Evolutionary conservation across 192 early-diverging fungal genomes (phyloP).

Genomic region (Coemansia sp.): DNA sequence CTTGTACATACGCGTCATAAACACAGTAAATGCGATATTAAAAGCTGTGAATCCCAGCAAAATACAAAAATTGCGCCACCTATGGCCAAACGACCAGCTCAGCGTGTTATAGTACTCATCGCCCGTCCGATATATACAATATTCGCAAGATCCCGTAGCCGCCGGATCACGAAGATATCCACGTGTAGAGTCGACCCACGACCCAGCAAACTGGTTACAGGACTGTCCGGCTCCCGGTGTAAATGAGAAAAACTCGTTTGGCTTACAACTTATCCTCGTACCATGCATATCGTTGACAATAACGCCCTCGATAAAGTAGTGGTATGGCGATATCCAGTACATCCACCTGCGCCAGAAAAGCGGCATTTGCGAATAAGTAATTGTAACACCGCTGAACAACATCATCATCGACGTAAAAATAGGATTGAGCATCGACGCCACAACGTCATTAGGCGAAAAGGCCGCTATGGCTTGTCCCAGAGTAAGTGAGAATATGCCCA

Average conservation of each 20-base stretch:
- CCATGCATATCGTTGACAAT: conserved; percentile 61
- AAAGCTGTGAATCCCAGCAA: conserved; percentile 60
- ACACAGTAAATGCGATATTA: conserved; percentile 54
- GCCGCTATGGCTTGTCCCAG: conserved; percentile 73
- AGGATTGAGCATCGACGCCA: conserved; percentile 65
- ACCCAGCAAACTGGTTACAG: conserved; percentile 61
- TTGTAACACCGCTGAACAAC: conserved; percentile 73
- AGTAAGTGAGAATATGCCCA: conserved; percentile 66
- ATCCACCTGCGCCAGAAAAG: conserved; percentile 71
- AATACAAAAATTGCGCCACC: conserved; percentile 74
- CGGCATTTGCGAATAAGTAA: conserved; percentile 60
- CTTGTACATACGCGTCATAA: conserved; percentile 46
- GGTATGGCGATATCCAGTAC: conserved; percentile 67
- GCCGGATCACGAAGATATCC: conserved; percentile 62
- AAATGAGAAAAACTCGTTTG: conserved; percentile 58
- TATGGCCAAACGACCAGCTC: conserved; percentile 58
- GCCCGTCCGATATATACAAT: conserved; percentile 60
- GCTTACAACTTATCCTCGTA: conserved; percentile 50
- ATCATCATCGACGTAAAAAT: conserved; percentile 66
- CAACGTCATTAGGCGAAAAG: conserved; percentile 58
- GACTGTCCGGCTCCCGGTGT: conserved; percentile 58
- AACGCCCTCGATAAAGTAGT: conserved; percentile 66
- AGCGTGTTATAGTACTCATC: conserved; percentile 58
- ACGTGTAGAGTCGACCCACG: conserved; percentile 52
- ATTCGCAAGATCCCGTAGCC: conserved; percentile 59